phyloP scores from a whole-genome alignment of 2,329 filamentous ascomycete genomes.

The Fusarium austroafricanum region DNA sequence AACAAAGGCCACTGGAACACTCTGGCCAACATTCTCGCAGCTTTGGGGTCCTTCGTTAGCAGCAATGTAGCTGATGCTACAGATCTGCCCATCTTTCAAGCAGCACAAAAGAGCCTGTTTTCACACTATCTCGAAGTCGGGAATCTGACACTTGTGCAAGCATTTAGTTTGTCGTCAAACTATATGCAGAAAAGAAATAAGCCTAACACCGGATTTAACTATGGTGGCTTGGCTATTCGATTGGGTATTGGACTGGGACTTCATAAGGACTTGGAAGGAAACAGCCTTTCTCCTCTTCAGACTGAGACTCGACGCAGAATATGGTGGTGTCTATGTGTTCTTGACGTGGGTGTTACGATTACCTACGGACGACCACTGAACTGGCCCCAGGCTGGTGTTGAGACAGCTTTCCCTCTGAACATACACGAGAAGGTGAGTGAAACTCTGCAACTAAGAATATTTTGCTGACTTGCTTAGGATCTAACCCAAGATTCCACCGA shows the following conservation, averaged over 20 bases:
- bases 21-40: constrained; percentile 14
- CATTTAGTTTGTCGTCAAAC: constrained; percentile 12
- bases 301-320: constrained; percentile 25
- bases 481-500: constrained; percentile 12
- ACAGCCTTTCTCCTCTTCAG: constrained; percentile 8
- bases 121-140: constrained; percentile 30
- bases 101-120: constrained; percentile 22
- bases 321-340: constrained; percentile 32
- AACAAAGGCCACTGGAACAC: constrained; percentile 29
- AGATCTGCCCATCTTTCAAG: constrained; percentile 21
- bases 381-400: constrained; percentile 26
- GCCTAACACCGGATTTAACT: constrained; percentile 28
- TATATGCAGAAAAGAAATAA: constrained; percentile 34
- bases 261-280: constrained; percentile 22
- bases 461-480: constrained; percentile 3
- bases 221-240: constrained; percentile 18
- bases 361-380: constrained; percentile 30
- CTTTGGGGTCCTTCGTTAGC: constrained; percentile 23
- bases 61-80: constrained; percentile 10
- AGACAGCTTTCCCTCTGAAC: constrained; percentile 23
- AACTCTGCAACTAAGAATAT: accelerated
- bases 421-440: constrained; percentile 22
- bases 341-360: constrained; percentile 26
- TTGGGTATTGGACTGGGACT: constrained; percentile 20
- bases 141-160: constrained; percentile 29